Base-by-base conservation (phyloP, 2,329 filamentous ascomycete species). In the Chaetomiaceae sp. region DNA sequence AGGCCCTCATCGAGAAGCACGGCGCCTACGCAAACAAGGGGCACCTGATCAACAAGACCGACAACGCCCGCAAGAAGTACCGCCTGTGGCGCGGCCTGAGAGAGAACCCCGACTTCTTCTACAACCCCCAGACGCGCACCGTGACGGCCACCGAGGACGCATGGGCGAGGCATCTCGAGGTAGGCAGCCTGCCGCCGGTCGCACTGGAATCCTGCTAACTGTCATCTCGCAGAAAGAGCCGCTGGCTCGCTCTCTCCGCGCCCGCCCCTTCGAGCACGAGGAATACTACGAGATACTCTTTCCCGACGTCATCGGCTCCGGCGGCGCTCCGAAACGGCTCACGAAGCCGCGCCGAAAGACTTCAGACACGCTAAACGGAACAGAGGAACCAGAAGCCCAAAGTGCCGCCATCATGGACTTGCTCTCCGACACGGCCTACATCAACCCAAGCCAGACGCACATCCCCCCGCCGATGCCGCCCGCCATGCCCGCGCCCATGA, bases 41-140 rank as follows among this genome's bases (percentile, higher is more conserved):
- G 61, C 80, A 83, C 51, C 75, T 83, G 33, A 81, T 83, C 66
- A 83, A 83, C 71, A 83, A 83, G 69, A 81, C 78, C 59, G 80
- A 83, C 68, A 83, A 83, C 66, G 80, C 80, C 55, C 75, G 80
- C 47, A 83, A 83, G 66, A 79, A 80, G 62, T 83, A 83, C 57
- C 77, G 80, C n/a, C 69, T 83, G 48, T 83, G 80, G 80, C 70
- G 80, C 17, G 79, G 80, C 20, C 66, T 83, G 59, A 71, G 80
- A 22, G 80, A 83, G 63, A 75, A 83, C 54, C 75, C 77, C 2
- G 77, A 80, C 12, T 83, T 83, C 54, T 64, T 74, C 3, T 83
- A 83, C 61, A 79, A 81, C 56, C 68, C 73, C 5, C 65, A 68
- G 22, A 73, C 74, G 9, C 72, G 71, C 59, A 81, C 74, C 15